Evolutionary conservation across 805 yeast species (phyloP), one percentile per base, ranked within the genome.

Genomic region (Pichia heedii): DNA sequence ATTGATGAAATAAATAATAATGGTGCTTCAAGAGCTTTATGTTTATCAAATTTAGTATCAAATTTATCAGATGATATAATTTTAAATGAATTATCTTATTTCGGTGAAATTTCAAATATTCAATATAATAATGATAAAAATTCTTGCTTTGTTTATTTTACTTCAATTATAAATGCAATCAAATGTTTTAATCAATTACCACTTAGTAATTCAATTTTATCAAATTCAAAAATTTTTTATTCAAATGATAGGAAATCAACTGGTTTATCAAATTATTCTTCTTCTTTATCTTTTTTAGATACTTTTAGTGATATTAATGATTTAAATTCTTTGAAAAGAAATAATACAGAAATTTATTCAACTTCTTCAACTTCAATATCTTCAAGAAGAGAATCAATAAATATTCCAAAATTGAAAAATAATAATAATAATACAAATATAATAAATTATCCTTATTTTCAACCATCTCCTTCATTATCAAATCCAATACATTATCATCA

Each of bases 111-210:
- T 27, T 75, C 71, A 42, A 58, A 60, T 22, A 52, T 69, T 43
- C 56, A 57, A 32, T 47, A 59, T 30, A 45, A 51, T 29, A 45
- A 50, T 4, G 49, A 45, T 29, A 46, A 56, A 39, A 47, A 50
- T 36, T 55, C 55, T 5, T 58, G 60, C 1, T 53, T 58, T 43
- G 55, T 65, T 22, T 69, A 72, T 51, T 74, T 67, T 50, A 66
- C 70, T 4, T 65, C 73, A 22, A 70, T 73, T 29, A 70, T 70
- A 38, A 51, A 70, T 10, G 73, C 77, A 15, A 68, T 73, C 40
- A 67, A 67, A 46, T 61, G 69, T 37, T 69, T 65, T 40, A 71
- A 71, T 51, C 65, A 61, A 45, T 51, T 62, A 24, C 54, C 60
- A 11, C 36, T 57, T n/a, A 39, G 50, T 37, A 56, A 60, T 16